Evolutionary conservation across 2,329 filamentous ascomycete genomes (phyloP).

Genomic region (Ceratocystis albifundus): DNA sequence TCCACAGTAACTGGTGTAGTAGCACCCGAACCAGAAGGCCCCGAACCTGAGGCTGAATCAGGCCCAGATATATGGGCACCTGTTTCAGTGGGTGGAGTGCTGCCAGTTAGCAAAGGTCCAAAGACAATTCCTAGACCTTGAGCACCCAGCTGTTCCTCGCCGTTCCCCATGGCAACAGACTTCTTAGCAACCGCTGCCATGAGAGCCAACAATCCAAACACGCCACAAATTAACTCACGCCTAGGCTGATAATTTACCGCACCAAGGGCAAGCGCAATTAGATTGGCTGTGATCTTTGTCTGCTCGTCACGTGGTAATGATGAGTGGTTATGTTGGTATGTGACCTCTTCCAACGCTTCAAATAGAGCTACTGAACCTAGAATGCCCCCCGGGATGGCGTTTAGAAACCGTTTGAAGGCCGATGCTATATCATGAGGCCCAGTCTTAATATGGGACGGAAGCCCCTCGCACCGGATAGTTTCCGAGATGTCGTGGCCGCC

Average conservation of each 20-base stretch:
- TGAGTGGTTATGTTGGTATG: slow-evolving; percentile 33
- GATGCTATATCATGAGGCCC: slow-evolving; percentile 55
- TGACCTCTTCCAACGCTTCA: slow-evolving; percentile 41
- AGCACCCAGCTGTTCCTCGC: slow-evolving; percentile 33
- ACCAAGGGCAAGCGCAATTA: slow-evolving; percentile 52
- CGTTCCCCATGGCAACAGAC: slow-evolving; percentile 28
- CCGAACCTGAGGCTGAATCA: not conserved
- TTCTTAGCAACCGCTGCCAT: slow-evolving; percentile 48
- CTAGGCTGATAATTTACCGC: slow-evolving; percentile 49
- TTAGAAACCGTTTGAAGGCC: slow-evolving; percentile 54
- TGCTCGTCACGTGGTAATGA: slow-evolving; percentile 43
- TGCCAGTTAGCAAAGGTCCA: slow-evolving; percentile 49
- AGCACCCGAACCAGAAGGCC: not conserved
- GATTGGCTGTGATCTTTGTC: slow-evolving; percentile 47
- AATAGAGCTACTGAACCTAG: slow-evolving; percentile 51
- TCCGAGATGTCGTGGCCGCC: slow-evolving; percentile 29
- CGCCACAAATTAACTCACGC: slow-evolving; percentile 53
- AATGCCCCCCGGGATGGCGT: slow-evolving; percentile 53
- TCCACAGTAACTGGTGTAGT: not conserved
- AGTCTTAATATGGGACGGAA: slow-evolving; percentile 49
- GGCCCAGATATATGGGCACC: not conserved
- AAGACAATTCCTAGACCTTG: slow-evolving; percentile 60
- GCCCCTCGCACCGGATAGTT: slow-evolving; percentile 47
- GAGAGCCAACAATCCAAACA: slow-evolving; percentile 53
- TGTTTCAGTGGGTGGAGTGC: slow-evolving; percentile 4